These are phyloP conservation scores for Teratosphaeria epicoccoides DNA, from an alignment of 2,329 filamentous ascomycete species.

Conservation along the genomic window DNA sequence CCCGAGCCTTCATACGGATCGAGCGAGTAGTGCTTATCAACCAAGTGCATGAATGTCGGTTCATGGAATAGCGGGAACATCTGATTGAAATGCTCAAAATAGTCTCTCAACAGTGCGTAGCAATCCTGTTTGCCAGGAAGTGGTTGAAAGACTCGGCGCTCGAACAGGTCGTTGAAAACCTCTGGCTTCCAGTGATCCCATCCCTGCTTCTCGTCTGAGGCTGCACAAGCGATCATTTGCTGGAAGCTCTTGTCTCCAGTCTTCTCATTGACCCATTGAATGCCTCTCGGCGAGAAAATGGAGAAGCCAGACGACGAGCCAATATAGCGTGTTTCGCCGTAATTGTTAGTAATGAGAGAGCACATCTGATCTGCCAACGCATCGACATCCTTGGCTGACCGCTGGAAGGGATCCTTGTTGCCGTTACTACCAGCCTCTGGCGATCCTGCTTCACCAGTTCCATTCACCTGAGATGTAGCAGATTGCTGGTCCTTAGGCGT, in stretches of 20 bases:
- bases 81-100: conserved; percentile 97
- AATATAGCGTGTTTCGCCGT: conserved; percentile 90
- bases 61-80: conserved; percentile 97
- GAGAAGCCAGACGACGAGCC: conserved; percentile 96
- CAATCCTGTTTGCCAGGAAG: conserved; percentile 81
- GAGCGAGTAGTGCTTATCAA: conserved; percentile 83
- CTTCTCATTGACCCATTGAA: conserved; percentile 97
- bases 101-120: conserved; percentile 79
- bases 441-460: not conserved
- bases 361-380: conserved; percentile 97
- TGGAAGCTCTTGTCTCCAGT: conserved; percentile 94
- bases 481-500: not conserved
- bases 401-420: not conserved
- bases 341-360: conserved; percentile 88
- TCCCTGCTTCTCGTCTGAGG: conserved; percentile 79
- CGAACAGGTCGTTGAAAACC: conserved; percentile 86
- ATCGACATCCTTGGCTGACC: conserved; percentile 55
- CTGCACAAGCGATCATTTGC: conserved; percentile 83
- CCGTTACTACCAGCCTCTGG: not conserved
- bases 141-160: conserved; percentile 69
- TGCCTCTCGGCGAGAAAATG: conserved; percentile 95
- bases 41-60: conserved; percentile 95
- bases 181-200: conserved; percentile 99
- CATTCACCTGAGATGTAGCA: not conserved
- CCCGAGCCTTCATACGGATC: conserved; percentile 91